Conservation (phyloP, 2,329 filamentous ascomycete species). For the Fusarium poae region DNA sequence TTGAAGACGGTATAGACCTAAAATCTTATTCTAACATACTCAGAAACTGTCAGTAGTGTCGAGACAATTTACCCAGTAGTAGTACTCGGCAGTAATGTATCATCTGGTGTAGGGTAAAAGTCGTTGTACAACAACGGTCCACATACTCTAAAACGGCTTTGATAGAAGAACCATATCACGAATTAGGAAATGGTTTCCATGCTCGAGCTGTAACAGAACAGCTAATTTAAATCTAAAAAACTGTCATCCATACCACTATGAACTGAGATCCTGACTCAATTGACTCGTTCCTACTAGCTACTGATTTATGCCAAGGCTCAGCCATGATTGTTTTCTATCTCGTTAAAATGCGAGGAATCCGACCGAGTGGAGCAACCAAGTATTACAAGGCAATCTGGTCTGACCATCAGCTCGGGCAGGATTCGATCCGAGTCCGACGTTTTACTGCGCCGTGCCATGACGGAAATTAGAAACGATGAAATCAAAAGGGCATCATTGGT, state of each 20-base stretch:
- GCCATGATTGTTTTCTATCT: not conserved
- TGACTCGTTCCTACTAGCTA: not conserved
- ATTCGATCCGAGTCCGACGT: constrained; percentile 36
- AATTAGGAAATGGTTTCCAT: not conserved
- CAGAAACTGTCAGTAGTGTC: not conserved
- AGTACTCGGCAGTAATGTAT: not conserved
- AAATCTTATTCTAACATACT: no score
- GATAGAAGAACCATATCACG: not conserved
- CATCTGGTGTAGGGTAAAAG: not conserved
- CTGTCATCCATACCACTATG: not conserved
- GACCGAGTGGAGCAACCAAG: not conserved
- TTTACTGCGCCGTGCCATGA: constrained; percentile 15
- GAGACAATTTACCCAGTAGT: not conserved
- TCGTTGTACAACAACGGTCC: not conserved
- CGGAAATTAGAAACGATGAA: constrained; percentile 26
- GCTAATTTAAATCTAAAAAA: not conserved
- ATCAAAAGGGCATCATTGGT: constrained; percentile 30
- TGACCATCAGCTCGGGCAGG: constrained; percentile 31
- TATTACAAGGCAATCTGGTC: not conserved
- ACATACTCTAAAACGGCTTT: not conserved
- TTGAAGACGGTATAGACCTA: not conserved
- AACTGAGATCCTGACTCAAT: not conserved
- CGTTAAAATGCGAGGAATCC: constrained; percentile 1
- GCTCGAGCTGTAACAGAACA: not conserved
- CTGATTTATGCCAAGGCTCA: not conserved